phyloP scores from a whole-genome alignment of 2,329 filamentous ascomycete genomes.

The Colletotrichum sp. region DNA sequence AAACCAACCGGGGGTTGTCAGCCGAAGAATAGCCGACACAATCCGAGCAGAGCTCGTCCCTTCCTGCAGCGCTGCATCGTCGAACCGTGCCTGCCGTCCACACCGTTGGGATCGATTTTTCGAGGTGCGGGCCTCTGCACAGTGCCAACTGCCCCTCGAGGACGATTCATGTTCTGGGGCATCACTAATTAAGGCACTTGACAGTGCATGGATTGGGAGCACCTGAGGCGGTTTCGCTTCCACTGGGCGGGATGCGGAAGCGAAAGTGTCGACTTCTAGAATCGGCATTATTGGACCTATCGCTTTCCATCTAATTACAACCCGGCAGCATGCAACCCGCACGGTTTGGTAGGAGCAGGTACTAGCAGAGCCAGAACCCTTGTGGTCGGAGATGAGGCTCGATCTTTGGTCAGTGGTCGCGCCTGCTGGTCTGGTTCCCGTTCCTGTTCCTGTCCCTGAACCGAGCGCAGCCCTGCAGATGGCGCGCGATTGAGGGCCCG shows the following conservation, averaged over 20 bases:
- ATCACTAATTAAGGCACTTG: constrained; percentile 2
- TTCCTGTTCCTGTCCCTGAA: neutral
- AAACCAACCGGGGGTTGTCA: neutral
- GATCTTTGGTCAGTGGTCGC: neutral
- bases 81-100: neutral
- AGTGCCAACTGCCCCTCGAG: neutral
- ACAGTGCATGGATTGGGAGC: neutral
- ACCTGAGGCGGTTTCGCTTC: constrained; percentile 15
- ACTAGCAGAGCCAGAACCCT: neutral
- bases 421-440: neutral
- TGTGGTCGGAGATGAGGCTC: constrained; percentile 15
- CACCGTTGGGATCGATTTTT: neutral
- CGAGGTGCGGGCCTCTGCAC: constrained; percentile 6
- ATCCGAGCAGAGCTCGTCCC: neutral
- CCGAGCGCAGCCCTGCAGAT: neutral
- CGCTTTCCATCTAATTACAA: constrained; percentile 11
- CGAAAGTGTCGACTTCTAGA: constrained; percentile 16
- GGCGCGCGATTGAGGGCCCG: neutral
- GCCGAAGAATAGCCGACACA: constrained; percentile 7
- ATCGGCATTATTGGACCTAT: neutral
- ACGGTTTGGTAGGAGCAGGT: neutral
- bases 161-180: neutral
- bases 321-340: neutral
- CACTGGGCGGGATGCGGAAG: neutral
- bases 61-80: neutral